These are phyloP conservation scores for Lippia alba DNA, from an alignment of 305 asterid species.

Conservation along the genomic window DNA sequence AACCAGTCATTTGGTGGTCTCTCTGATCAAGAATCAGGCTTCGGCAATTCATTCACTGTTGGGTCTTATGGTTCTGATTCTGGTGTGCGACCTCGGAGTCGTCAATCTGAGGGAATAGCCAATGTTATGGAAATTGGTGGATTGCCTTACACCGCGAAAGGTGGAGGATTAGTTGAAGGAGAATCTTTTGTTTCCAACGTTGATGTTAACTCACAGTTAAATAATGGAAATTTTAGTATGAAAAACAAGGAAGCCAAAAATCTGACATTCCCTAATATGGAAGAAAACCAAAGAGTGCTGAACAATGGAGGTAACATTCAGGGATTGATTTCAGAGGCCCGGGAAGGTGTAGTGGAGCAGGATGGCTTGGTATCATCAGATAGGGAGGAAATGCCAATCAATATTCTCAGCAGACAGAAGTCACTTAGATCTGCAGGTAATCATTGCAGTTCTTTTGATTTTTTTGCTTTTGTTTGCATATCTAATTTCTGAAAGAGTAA, in stretches of 20 bases:
- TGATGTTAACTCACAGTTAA: constrained; percentile 64
- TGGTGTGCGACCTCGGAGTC: constrained; percentile 52
- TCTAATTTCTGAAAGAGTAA: constrained; percentile 2
- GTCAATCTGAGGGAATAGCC: constrained; percentile 48
- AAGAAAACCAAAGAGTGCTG: constrained; percentile 36
- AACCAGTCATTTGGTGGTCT: constrained; percentile 49
- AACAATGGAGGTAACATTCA: constrained; percentile 45
- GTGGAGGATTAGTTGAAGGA: constrained; percentile 49
- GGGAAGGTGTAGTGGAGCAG: constrained; percentile 52
- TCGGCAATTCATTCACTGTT: constrained; percentile 51
- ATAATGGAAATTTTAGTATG: constrained; percentile 21
- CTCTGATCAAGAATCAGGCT: constrained; percentile 59
- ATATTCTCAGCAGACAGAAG: constrained; percentile 60
- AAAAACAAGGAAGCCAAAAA: constrained; percentile 21
- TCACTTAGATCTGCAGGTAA: constrained; percentile 68
- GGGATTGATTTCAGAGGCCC: constrained; percentile 60
- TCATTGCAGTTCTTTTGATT: constrained; percentile 8
- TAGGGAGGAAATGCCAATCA: constrained; percentile 53
- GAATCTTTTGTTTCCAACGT: constrained; percentile 48
- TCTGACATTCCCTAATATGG: constrained; percentile 27
- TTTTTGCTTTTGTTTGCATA: background rate
- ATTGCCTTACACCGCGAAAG: constrained; percentile 54
- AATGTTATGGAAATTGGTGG: constrained; percentile 50
- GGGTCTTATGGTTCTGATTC: constrained; percentile 75
- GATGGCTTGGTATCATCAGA: constrained; percentile 43